Conservation (phyloP, 352 stramenopile species). For the Thalassiosira hispida region DNA sequence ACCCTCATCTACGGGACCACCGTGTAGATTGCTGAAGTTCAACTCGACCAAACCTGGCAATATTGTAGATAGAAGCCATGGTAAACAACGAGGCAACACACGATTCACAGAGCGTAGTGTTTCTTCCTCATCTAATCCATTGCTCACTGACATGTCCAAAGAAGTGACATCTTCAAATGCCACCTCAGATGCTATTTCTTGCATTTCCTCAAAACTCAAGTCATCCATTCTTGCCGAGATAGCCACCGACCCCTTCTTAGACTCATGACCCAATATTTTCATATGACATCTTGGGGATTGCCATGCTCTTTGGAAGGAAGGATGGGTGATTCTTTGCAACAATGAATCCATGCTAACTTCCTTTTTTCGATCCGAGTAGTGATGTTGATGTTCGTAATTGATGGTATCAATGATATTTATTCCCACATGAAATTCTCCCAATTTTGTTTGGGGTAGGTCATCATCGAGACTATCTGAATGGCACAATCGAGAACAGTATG, state of each 20-base stretch:
- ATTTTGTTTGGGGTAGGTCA: slow-evolving; percentile 26
- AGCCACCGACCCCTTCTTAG: not conserved
- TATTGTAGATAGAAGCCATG: slow-evolving; percentile 24
- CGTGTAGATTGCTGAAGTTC: slow-evolving; percentile 28
- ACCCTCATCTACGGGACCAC: slow-evolving; percentile 24
- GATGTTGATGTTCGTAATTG: not conserved
- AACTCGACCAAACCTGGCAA: slow-evolving; percentile 26
- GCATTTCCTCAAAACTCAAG: slow-evolving; percentile 36
- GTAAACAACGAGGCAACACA: slow-evolving; percentile 19
- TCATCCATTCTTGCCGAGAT: slow-evolving; percentile 15
- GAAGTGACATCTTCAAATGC: slow-evolving; percentile 17
- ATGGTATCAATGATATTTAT: not conserved
- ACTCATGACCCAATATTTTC: slow-evolving; percentile 32
- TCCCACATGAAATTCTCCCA: slow-evolving; percentile 14
- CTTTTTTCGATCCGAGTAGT: not conserved
- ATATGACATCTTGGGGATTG: slow-evolving; percentile 21
- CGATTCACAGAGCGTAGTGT: slow-evolving; percentile 1
- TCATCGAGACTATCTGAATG: slow-evolving; percentile 11
- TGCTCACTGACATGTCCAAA: slow-evolving; percentile 23
- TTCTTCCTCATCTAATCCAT: not conserved
- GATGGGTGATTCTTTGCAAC: slow-evolving; percentile 21
- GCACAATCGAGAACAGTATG: slow-evolving; percentile 3
- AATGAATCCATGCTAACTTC: slow-evolving; percentile 24
- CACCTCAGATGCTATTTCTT: not conserved
- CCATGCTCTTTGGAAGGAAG: slow-evolving; percentile 20